Base-by-base conservation (phyloP, 306 rosid species). In the Neltuma alba region DNA sequence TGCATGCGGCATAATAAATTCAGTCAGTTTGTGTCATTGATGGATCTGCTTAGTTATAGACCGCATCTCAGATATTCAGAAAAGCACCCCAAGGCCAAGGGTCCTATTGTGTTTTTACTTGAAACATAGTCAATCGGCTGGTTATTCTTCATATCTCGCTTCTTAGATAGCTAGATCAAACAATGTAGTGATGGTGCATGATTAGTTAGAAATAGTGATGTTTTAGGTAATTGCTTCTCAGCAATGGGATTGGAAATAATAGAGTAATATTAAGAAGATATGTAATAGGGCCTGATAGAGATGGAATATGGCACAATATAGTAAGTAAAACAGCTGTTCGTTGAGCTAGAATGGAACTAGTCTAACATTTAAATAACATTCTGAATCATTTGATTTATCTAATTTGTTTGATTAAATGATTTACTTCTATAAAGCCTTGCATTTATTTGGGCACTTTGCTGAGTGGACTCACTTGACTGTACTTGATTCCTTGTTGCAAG, bases 31-130 rank as follows among this genome's bases (percentile, higher is more conserved):
- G 34, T 80, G 82, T 23, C 58, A 67, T 68, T 52, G 30, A 40
- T 61, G 70, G 64, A 31, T 81, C 64, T 81, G 65, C 58, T 79
- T 50, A 57, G 64, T 63, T 52, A 18, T 40, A 60, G 64, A 70
- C 40, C 45, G 77, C 47, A 80, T 72, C 73, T 7, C 30, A 34
- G 67, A 15, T 76, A 57, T 76, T 80, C 31, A 44, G 42, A 81
- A 40, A 47, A 72, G 54, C 58, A 44, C 62, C 74, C 20, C 37
- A 8, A 61, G 57, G 36, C 20, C 23, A 30, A 67, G 64, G 36
- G 74, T 76, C 44, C 41, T 58, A 67, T 27, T 81, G 58, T 73
- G 45, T 68, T 78, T 23, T 23, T 50, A 54, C 47, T 12, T 70
- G 50, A 68, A 78, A 52, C 48, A 14, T 69, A n/a, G 33, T 81